Evolutionary conservation across 176 grass and related monocot genomes (phyloP).

Genomic region (Thinopyrum elongatum): DNA sequence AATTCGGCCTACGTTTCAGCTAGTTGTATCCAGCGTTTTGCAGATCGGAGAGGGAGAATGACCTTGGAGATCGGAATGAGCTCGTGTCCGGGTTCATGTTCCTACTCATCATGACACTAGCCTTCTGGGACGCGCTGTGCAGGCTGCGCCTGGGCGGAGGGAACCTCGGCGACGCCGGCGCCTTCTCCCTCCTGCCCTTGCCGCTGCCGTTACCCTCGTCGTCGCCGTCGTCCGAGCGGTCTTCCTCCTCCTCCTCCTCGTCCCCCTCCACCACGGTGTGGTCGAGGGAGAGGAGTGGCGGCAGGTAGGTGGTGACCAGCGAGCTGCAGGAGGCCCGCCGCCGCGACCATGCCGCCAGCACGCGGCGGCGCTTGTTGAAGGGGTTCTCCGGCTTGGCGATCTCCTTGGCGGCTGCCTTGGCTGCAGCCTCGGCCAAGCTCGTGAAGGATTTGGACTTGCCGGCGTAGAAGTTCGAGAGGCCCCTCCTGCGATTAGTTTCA

Average conservation of each 20-base stretch:
- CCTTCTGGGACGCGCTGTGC: slow-evolving; percentile 11
- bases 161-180: slow-evolving; percentile 14
- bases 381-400: slow-evolving; percentile 88
- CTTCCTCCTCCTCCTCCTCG: slow-evolving; percentile 36
- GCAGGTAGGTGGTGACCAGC: slow-evolving; percentile 49
- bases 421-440: slow-evolving; percentile 52
- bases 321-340: slow-evolving; percentile 62
- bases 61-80: slow-evolving; percentile 57
- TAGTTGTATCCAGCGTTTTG: slow-evolving; percentile 41
- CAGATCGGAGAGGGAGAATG: slow-evolving; percentile 73
- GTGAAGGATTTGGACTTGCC: slow-evolving; percentile 93
- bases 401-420: slow-evolving; percentile 49
- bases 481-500: slow-evolving; percentile 36
- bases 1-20: slow-evolving; percentile 13
- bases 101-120: slow-evolving; percentile 1
- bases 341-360: slow-evolving; percentile 48
- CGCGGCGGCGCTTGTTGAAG: slow-evolving; percentile 77
- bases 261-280: slow-evolving; percentile 56
- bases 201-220: not conserved
- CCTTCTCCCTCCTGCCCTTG: not conserved
- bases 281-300: slow-evolving; percentile 48
- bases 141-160: slow-evolving; percentile 30
- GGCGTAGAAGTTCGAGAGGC: slow-evolving; percentile 76
- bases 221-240: slow-evolving; percentile 5
- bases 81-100: not conserved